Evolutionary conservation across 257 asterid species (phyloP).

Genomic region (Galeopsis tetrahit): DNA sequence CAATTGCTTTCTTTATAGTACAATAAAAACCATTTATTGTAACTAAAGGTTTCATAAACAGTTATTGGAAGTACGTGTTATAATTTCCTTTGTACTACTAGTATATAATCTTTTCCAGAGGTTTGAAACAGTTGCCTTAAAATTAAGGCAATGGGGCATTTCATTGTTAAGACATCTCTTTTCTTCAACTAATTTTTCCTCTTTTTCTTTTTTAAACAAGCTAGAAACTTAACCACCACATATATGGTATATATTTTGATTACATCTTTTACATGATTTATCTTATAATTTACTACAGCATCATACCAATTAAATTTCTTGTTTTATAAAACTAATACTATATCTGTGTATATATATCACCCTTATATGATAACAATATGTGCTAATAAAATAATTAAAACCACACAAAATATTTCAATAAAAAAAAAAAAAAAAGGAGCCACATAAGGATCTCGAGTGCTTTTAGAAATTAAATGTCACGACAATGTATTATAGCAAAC

Average conservation of each 20-base stretch:
- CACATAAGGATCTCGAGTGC: conserved; percentile 8
- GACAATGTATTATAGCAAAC: not conserved
- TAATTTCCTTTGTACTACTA: not conserved
- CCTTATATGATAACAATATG: not conserved
- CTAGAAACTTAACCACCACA: too few species aligned
- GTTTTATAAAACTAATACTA: not conserved
- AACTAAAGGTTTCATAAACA: not conserved
- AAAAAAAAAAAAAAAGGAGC: not conserved
- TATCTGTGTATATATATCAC: not conserved
- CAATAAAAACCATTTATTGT: not conserved
- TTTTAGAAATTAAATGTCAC: not conserved
- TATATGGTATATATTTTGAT: not conserved
- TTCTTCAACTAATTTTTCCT: too few species aligned
- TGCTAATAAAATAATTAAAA: not conserved
- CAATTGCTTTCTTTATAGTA: not conserved
- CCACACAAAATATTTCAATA: not conserved
- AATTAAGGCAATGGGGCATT: not conserved
- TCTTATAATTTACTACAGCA: not conserved
- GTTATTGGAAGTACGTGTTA: not conserved
- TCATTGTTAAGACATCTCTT: not conserved
- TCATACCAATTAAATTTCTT: not conserved
- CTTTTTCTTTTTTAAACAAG: too few species aligned
- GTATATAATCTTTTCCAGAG: not conserved
- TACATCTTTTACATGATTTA: not conserved
- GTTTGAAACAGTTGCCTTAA: not conserved